Percentiles rank a stretch among this genome's conserved stretches.
Conservation (phyloP, 208 protist species). For the Wallacemonas sp. region DNA sequence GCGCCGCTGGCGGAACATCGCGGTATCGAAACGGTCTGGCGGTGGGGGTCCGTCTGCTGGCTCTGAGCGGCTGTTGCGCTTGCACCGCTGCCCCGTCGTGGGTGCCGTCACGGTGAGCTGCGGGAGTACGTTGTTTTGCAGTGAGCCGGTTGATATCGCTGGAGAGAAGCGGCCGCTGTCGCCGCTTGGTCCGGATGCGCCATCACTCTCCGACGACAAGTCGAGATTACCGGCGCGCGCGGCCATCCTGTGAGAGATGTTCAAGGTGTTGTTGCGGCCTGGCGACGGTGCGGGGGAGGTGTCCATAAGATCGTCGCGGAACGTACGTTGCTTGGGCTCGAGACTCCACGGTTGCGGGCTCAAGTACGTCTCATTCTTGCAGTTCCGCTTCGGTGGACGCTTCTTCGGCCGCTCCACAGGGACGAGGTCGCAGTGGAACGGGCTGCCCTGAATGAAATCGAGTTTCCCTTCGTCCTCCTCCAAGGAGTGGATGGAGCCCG, state of each 20-base stretch:
- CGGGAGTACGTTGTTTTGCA: no score
- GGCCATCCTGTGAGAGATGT: not conserved
- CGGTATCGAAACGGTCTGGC: no score
- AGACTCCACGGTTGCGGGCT: slow-evolving; percentile 5
- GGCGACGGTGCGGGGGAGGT: not conserved
- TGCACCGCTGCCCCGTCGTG: no score
- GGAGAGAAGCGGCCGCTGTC: no score
- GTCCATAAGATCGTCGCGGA: slow-evolving; percentile 1
- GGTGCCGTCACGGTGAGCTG: not conserved
- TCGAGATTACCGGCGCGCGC: not conserved
- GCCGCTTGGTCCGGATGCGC: no score
- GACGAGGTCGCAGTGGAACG: slow-evolving; percentile 2
- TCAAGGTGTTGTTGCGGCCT: not conserved
- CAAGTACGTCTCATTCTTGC: slow-evolving; percentile 7
- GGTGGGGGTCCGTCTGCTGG: not conserved
- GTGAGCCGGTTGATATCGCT: no score
- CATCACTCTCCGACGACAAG: not conserved
- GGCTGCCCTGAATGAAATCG: slow-evolving; percentile 8
- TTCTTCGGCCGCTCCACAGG: not conserved
- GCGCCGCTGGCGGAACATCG: not conserved
- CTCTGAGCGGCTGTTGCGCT: no score
- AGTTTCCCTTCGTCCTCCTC: slow-evolving; percentile 3
- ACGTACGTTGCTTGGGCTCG: not conserved
- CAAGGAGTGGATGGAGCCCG: slow-evolving; percentile 6
- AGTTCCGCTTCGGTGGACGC: not conserved